Base-by-base conservation (phyloP, 495 filamentous ascomycete species). In the Penicillium waksmanii region DNA sequence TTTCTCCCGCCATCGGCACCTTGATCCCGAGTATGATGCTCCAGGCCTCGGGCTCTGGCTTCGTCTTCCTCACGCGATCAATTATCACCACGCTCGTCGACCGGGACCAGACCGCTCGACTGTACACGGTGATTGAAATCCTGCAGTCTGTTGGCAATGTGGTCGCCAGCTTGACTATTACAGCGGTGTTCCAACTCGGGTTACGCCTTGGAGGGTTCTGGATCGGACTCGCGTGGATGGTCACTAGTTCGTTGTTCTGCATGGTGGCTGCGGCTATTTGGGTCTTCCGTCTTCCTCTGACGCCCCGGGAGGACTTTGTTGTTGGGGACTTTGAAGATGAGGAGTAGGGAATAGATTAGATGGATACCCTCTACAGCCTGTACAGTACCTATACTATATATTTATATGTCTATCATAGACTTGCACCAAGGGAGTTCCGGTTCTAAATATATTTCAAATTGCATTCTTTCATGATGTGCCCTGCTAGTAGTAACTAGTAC, bases 91-190 rank as follows among this genome's bases (percentile, higher is more conserved):
- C 77, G 0, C 69, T 84, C 12, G 82, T 87, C 12, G 66, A 81
- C 19, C 71, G 77, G 0, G 73, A 83, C 15, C 77, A 85, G 53
- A 83, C 82, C 0, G 84, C 84, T 9, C 74, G 84, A 3, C 65
- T 86, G 13, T 86, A 82, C 56, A 82, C 80, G 0, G 71, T 86
- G 35, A 79, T 87, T 51, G 81, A 80, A 58, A 78, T 87, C 11
- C 59, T 84, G 13, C 84, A 87, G 60, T 80, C 80, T 0, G 51
- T 82, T 21, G 82, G 84, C 13, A 75, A 74, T n/a, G 75, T 87
- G 21, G 71, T 82, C 25, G 84, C 80, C 3, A 82, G 82, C 15
- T 70, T 84, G 0, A 66, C 81, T 0, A 73, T 86, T 54, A 85
- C 85, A 0, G 71, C 71, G 33, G 74, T 81, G 21, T 87, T 88